Conservation (phyloP, 2,329 filamentous ascomycete species). For the Fusarium nematophilum region DNA sequence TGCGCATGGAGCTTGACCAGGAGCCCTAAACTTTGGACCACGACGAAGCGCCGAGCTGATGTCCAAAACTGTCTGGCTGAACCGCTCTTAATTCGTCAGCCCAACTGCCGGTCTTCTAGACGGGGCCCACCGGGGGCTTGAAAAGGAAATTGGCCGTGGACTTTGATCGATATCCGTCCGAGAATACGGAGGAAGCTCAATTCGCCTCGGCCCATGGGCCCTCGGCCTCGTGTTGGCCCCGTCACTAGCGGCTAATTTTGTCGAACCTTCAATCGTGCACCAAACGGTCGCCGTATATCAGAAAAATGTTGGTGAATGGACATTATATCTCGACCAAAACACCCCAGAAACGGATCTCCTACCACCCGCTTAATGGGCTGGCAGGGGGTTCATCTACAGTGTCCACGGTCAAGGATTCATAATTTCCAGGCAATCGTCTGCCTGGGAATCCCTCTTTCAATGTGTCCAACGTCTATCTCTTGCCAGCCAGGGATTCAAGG, state of each 20-base stretch:
- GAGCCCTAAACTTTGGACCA: slow-evolving; percentile 31
- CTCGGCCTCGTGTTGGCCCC: slow-evolving; percentile 16
- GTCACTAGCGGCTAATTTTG: slow-evolving; percentile 12
- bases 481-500: background rate
- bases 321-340: background rate
- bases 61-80: slow-evolving; percentile 33
- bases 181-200: slow-evolving; percentile 27
- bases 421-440: background rate
- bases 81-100: slow-evolving; percentile 34
- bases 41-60: slow-evolving; percentile 29
- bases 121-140: slow-evolving; percentile 29
- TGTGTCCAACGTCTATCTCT: background rate
- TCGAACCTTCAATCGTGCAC: background rate
- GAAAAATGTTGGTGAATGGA: background rate
- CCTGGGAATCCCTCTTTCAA: background rate
- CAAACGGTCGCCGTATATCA: background rate
- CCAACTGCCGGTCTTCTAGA: slow-evolving; percentile 39
- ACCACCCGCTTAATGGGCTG: background rate
- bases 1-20: slow-evolving; percentile 37
- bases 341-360: background rate
- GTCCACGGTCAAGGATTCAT: background rate
- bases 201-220: slow-evolving; percentile 27
- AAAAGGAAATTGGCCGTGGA: slow-evolving; percentile 30
- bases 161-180: slow-evolving; percentile 30
- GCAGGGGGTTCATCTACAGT: slow-evolving; percentile 1